Evolutionary conservation across 257 asterid genomes (phyloP), one percentile per base, ranked within the genome.

Genomic region (Ilex aquifolium): DNA sequence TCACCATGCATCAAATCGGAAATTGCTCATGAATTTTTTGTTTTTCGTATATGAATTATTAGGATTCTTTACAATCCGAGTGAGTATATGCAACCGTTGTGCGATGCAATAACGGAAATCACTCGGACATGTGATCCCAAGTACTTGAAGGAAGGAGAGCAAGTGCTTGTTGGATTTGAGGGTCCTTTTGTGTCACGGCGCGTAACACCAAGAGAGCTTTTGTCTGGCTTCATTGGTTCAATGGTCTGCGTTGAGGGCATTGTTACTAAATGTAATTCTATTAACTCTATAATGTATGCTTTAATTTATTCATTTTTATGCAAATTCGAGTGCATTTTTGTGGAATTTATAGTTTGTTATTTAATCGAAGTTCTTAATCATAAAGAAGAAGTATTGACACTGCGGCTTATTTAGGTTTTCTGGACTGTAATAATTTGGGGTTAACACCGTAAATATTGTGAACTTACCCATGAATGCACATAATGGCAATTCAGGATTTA

Each of bases 241-340:
- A 87, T 87, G 80, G 99, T 92, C 69, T 87, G 97, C 56, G 93
- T 92, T 10, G 94, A 89, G 72, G 99, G 99, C 71, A 92, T 92
- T 56, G 76, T 92, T 14, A 92, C 99, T 29, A 92, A 88, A 88
- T 92, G 99, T 91, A 82, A 32, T 69, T n/a, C 13, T 12, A 31
- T 9, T 53, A 10, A 7, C 15, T 53, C 30, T 53, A 13, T 7
- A 53, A 6, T 15, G 2, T 15, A 5, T 53, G 57, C 15, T 53
- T 53, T 7, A 6, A 14, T 6, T 42, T 42, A 6, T 0, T 42
- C 10, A 46, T 46, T 46, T 46, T 46, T 46, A 3, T 46, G 42
- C 42, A 4, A 36, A 36, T 36, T 36, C 8, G 42, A 4, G 42
- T 36, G 5, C 42, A 8, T 36, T 36, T 21, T 4, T 36, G 42